A percentile compares a stretch with the other conserved stretches of the same genome.
These are phyloP conservation scores for Trypanosomatidae sp. DNA, from an alignment of 208 protist genomes.

Conservation along the genomic window DNA sequence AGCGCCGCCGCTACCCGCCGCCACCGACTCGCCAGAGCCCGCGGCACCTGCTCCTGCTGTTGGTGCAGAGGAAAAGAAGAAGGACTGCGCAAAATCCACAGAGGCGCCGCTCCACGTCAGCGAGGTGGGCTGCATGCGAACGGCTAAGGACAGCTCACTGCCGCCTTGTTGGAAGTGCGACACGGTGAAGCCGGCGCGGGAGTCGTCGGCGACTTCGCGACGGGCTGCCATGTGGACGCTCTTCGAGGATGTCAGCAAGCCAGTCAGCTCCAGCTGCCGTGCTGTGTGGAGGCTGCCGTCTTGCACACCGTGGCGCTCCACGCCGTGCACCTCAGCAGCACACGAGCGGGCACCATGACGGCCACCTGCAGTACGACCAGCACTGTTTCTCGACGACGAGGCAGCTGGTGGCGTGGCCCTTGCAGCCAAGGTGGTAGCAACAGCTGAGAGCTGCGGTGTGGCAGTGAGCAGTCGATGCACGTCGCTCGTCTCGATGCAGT, in stretches of 20 bases:
- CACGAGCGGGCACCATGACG: neutral
- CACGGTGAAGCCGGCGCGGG: conserved; percentile 17
- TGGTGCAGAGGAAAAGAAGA: conserved; percentile 14
- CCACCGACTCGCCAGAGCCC: neutral
- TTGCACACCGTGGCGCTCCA: neutral
- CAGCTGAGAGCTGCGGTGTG: conserved; percentile 25
- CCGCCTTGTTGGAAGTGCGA: conserved; percentile 31
- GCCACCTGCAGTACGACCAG: neutral
- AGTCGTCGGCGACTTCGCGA: neutral
- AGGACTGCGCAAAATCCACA: conserved; percentile 25
- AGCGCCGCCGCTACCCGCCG: too few relatives aligned
- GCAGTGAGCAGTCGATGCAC: conserved; percentile 52
- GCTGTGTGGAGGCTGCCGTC: neutral
- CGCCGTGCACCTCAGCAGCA: neutral
- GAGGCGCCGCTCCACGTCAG: conserved; percentile 41
- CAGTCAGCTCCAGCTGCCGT: conserved; percentile 28
- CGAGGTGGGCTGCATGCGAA: conserved; percentile 65
- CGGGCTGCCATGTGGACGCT: conserved; percentile 11
- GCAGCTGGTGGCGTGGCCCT: too few relatives aligned
- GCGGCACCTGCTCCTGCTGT: neutral
- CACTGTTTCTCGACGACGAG: too few relatives aligned
- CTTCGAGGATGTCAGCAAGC: conserved; percentile 29
- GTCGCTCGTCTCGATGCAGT: conserved; percentile 58
- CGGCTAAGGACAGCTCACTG: conserved; percentile 24
- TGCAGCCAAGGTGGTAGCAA: too few relatives aligned